Base-by-base conservation (phyloP, 2,329 filamentous ascomycete genomes). In the Elsinoe australis region DNA sequence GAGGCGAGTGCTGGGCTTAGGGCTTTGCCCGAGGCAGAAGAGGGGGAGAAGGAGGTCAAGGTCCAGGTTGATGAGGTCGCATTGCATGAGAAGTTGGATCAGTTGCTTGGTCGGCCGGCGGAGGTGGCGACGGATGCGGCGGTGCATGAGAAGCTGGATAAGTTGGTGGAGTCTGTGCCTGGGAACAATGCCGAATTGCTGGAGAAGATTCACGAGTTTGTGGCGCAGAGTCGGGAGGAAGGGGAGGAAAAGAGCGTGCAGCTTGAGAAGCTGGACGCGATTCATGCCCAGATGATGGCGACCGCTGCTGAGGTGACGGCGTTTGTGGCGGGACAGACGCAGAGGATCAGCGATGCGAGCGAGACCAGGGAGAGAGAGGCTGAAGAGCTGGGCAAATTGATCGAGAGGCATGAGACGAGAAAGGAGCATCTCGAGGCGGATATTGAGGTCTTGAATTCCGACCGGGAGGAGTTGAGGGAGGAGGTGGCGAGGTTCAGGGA, bases 291-390 rank as follows among this genome's bases (percentile, higher is more conserved):
- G 56, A 87, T 98, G 49, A 79, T 87, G 62, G 76, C 81, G 51
- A 94, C 87, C 1, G 88, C 90, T 1, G 79, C 81, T 15, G 87
- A 94, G 60, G 82, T 98, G 48, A 83, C 84, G 2, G 79, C 83
- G 33, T 95, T 95, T 61, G 77, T 96, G 15, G 76, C 82, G 2
- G 73, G 74, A 2, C 89, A 95, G 63, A 85, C 80, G 17, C 79
- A 82, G 59, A 78, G 84, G 17, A 85, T 87, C 52, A 74, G 78
- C 1, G 78, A 90, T 53, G 85, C 89, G 32, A 81, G 87, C 52
- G 85, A 92, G 54, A 82, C 83, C 41, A 84, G 81, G 52, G 83
- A 88, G 59, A 83, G 80, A 62, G 82, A 84, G 47, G 80, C 89
- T 0, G 83, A 89, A 57, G 88, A 94, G 60, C 82, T 86, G 4